Evolutionary conservation across 2,329 filamentous ascomycete species (phyloP).

Genomic region (Ceratocystis cubensis): DNA sequence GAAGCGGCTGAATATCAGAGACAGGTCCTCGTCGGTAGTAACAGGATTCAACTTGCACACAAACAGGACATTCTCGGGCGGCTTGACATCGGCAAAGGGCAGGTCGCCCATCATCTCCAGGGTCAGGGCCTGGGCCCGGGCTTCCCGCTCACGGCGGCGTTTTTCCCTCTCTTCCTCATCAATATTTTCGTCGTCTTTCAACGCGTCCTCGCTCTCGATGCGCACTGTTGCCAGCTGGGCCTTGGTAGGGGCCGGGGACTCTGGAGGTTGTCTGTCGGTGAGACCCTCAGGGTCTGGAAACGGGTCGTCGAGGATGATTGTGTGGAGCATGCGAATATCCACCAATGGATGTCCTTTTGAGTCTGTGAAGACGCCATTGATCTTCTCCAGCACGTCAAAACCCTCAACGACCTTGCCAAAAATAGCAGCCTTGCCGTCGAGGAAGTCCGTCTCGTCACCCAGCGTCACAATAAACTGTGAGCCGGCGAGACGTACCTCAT

Average conservation of each 20-base stretch:
- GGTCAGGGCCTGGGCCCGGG: slow-evolving; percentile 83
- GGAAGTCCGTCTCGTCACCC: slow-evolving; percentile 74
- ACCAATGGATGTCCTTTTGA: slow-evolving; percentile 76
- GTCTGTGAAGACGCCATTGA: slow-evolving; percentile 82
- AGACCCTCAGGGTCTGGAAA: slow-evolving; percentile 71
- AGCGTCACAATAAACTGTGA: slow-evolving; percentile 93
- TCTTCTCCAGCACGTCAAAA: slow-evolving; percentile 84
- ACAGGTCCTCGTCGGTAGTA: slow-evolving; percentile 84
- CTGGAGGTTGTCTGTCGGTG: slow-evolving; percentile 50
- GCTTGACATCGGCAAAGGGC: slow-evolving; percentile 93
- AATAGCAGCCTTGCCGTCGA: slow-evolving; percentile 87
- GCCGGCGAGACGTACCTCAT: slow-evolving; percentile 64
- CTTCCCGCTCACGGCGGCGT: slow-evolving; percentile 73
- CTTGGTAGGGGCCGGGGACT: slow-evolving; percentile 68
- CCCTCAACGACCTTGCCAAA: slow-evolving; percentile 95
- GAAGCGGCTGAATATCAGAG: slow-evolving; percentile 94
- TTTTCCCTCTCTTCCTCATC: slow-evolving; percentile 74
- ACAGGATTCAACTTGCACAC: slow-evolving; percentile 98
- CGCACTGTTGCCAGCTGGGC: slow-evolving; percentile 83
- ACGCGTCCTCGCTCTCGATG: slow-evolving; percentile 76
- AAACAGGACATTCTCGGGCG: slow-evolving; percentile 92
- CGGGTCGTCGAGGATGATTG: slow-evolving; percentile 81
- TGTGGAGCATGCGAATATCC: slow-evolving; percentile 90
- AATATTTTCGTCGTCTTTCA: slow-evolving; percentile 55
- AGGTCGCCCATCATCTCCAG: slow-evolving; percentile 96